Evolutionary conservation across 2,329 filamentous ascomycete genomes (phyloP).

Genomic region (Coniochaeta sp.): DNA sequence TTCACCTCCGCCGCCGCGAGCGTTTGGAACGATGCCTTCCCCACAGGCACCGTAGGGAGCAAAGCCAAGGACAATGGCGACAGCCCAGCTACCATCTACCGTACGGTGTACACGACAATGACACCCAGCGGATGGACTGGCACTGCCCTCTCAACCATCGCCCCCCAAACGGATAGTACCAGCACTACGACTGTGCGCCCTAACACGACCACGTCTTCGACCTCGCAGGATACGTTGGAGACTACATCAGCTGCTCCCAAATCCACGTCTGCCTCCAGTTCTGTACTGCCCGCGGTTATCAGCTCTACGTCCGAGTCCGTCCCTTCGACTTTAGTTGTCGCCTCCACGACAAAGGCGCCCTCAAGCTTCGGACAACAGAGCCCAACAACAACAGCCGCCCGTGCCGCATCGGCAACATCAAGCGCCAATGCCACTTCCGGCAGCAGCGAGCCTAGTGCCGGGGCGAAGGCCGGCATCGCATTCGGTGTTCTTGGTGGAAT

Average conservation of each 20-base stretch:
- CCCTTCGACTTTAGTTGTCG: background rate
- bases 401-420: constrained; percentile 3
- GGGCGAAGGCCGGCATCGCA: constrained; percentile 70
- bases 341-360: background rate
- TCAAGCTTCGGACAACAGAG: background rate
- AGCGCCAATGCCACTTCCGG: constrained; percentile 9
- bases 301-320: background rate
- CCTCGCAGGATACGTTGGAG: background rate
- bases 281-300: background rate
- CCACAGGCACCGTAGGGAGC: constrained; percentile 9
- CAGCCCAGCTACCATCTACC: constrained; percentile 17
- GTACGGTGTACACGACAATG: constrained; percentile 24
- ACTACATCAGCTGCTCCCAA: background rate
- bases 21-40: constrained; percentile 15
- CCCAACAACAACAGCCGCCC: constrained; percentile 9
- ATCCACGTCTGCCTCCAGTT: background rate
- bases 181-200: background rate
- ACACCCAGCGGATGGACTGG: constrained; percentile 9
- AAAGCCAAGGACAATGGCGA: constrained; percentile 3
- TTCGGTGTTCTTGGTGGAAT: constrained; percentile 71
- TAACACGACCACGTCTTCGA: background rate
- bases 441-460: constrained; percentile 28
- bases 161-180: background rate
- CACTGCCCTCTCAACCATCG: background rate
- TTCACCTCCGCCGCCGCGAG: constrained; percentile 14